phyloP scores from a whole-genome alignment of 2,329 filamentous ascomycete genomes.

The Aspergillus pseudonomiae region DNA sequence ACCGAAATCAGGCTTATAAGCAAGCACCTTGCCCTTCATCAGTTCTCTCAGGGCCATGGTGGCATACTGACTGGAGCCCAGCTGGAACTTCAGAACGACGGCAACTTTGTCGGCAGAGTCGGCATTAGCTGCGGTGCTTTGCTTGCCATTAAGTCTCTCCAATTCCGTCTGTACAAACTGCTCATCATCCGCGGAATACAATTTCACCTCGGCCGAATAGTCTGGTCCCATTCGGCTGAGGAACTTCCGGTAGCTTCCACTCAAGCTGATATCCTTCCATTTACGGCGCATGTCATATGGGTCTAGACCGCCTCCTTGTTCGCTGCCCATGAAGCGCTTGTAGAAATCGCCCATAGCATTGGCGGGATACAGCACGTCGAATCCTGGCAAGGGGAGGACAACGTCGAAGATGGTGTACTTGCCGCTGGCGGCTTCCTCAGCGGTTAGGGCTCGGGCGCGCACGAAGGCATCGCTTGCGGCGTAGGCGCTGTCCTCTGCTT shows the following conservation, averaged over 20 bases:
- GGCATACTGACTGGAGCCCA: conserved; percentile 80
- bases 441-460: conserved; percentile 73
- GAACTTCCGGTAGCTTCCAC: conserved; percentile 84
- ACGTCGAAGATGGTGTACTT: conserved; percentile 82
- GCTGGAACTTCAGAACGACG: conserved; percentile 71
- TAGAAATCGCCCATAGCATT: conserved; percentile 88
- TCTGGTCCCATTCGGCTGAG: conserved; percentile 69
- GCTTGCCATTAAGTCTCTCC: conserved; percentile 62
- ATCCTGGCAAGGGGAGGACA: conserved; percentile 90
- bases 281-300: conserved; percentile 83
- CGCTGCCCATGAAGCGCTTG: conserved; percentile 78
- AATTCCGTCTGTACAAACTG: conserved; percentile 90
- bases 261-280: conserved; percentile 85
- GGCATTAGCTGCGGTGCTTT: conserved; percentile 22
- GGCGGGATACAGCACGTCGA: conserved; percentile 80
- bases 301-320: conserved; percentile 76
- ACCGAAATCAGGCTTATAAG: conserved; percentile 66
- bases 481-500: conserved; percentile 59
- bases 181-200: conserved; percentile 68
- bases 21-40: conserved; percentile 68
- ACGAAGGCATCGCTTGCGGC: conserved; percentile 60
- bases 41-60: conserved; percentile 81
- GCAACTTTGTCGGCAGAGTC: conserved; percentile 58
- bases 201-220: conserved; percentile 69
- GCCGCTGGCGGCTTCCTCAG: conserved; percentile 76